Percentiles rank a stretch among this genome's conserved stretches.
Conservation (phyloP, 2,329 filamentous ascomycete genomes). For the Fusarium cicatricum region DNA sequence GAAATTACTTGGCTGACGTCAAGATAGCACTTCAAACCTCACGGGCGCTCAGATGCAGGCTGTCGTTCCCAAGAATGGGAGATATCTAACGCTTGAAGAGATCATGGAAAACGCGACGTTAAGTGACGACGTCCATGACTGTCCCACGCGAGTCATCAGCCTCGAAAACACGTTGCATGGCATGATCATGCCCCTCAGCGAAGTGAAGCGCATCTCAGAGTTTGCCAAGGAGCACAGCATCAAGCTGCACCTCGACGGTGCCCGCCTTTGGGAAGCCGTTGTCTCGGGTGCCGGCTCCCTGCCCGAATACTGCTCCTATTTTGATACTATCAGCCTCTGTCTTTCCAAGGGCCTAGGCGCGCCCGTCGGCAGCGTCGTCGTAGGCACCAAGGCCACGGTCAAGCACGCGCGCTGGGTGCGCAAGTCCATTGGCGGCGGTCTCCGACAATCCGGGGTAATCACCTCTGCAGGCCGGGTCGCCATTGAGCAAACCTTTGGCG, state of each 20-base stretch:
- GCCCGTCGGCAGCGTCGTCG: conserved; percentile 79
- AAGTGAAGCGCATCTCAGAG: conserved; percentile 72
- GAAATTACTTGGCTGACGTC: neutral
- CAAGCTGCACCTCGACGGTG: conserved; percentile 80
- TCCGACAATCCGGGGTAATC: conserved; percentile 76
- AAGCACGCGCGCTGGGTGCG: conserved; percentile 56
- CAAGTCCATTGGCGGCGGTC: conserved; percentile 79
- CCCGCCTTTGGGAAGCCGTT: conserved; percentile 83
- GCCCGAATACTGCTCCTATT: conserved; percentile 70
- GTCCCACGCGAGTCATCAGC: conserved; percentile 81
- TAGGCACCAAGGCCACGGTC: conserved; percentile 56
- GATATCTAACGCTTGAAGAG: conserved; percentile 80
- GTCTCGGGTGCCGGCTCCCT: conserved; percentile 73
- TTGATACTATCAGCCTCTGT: conserved; percentile 80
- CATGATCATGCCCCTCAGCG: conserved; percentile 77
- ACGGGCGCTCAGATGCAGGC: conserved; percentile 75
- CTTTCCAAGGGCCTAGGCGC: conserved; percentile 86
- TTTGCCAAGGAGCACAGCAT: conserved; percentile 74
- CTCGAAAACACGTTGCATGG: conserved; percentile 89
- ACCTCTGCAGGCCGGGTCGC: conserved; percentile 76
- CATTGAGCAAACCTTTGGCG: conserved; percentile 60
- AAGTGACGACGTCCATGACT: conserved; percentile 76
- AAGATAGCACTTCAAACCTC: conserved; percentile 69
- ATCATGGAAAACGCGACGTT: conserved; percentile 71
- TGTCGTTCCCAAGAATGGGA: conserved; percentile 73